These are phyloP conservation scores for Malassezia cuniculi DNA, from an alignment of 1,284 basidiomycete genomes.

Conservation along the genomic window DNA sequence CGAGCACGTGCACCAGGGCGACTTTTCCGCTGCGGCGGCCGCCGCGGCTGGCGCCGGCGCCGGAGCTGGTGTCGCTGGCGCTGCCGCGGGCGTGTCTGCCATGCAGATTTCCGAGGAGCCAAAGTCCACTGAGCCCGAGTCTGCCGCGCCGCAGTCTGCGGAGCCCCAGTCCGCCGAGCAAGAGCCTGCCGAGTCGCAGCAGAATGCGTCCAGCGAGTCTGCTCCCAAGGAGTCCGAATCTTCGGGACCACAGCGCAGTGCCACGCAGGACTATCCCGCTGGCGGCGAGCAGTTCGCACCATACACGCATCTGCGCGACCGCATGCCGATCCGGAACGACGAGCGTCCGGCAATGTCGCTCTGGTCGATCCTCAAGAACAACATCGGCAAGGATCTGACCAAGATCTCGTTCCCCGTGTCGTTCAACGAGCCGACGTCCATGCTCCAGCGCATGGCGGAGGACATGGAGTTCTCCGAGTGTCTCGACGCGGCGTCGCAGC, in stretches of 20 bases:
- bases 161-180: no score
- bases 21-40: neutral
- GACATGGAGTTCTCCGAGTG: slow-evolving; percentile 44
- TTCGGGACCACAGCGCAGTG: no score
- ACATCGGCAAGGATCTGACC: slow-evolving; percentile 91
- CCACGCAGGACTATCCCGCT: no score
- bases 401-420: slow-evolving; percentile 90
- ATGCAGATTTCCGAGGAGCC: no score
- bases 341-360: slow-evolving; percentile 78
- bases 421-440: slow-evolving; percentile 66
- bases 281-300: no score
- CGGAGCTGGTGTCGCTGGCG: neutral
- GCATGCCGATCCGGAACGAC: slow-evolving; percentile 60
- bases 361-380: slow-evolving; percentile 90
- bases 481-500: slow-evolving; percentile 65
- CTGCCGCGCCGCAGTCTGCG: no score
- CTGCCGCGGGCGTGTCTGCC: neutral
- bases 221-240: no score
- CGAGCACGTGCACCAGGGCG: slow-evolving; percentile 20
- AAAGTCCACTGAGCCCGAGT: no score
- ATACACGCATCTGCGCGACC: slow-evolving; percentile 58
- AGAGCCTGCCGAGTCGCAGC: no score
- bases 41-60: slow-evolving; percentile 1
- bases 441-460: slow-evolving; percentile 60
- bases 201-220: no score